Evolutionary conservation across 2,329 filamentous ascomycete species (phyloP).

Genomic region (Hymenoscyphus infarciens): DNA sequence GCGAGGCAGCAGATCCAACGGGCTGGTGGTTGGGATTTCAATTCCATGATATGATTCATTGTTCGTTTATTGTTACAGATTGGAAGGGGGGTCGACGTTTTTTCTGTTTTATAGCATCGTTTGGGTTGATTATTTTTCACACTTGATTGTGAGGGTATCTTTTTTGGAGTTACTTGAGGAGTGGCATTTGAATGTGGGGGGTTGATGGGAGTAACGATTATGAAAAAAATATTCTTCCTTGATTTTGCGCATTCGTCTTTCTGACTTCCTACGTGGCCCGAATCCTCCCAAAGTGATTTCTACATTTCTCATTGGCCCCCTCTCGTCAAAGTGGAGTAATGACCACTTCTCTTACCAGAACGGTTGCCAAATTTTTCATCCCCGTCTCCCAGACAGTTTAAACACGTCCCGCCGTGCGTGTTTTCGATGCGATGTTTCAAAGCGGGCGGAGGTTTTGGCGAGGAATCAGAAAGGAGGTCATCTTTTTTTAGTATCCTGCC

Average conservation of each 20-base stretch:
- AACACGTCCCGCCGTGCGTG: too few species aligned
- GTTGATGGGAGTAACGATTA: not conserved
- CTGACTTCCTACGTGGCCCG: not conserved
- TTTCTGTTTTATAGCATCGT: not conserved
- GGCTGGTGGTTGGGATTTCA: constrained; percentile 81
- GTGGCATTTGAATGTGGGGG: not conserved
- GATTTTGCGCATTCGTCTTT: not conserved
- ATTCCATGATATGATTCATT: constrained; percentile 31
- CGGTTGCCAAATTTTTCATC: too few species aligned
- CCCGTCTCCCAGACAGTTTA: too few species aligned
- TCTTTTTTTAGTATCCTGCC: too few species aligned
- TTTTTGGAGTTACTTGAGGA: not conserved
- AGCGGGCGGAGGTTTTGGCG: too few species aligned
- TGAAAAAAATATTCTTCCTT: not conserved
- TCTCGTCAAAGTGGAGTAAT: too few species aligned
- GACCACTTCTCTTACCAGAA: too few species aligned
- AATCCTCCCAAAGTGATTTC: too few species aligned
- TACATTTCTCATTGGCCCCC: too few species aligned
- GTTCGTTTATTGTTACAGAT: constrained; percentile 1
- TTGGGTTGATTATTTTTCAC: not conserved
- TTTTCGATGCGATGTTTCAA: too few species aligned
- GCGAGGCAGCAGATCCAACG: constrained; percentile 74
- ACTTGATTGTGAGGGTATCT: not conserved
- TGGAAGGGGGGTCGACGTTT: not conserved
- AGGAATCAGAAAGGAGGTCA: too few species aligned